Base-by-base conservation (phyloP, 306 rosid genomes). In the Albizia julibrissin region DNA sequence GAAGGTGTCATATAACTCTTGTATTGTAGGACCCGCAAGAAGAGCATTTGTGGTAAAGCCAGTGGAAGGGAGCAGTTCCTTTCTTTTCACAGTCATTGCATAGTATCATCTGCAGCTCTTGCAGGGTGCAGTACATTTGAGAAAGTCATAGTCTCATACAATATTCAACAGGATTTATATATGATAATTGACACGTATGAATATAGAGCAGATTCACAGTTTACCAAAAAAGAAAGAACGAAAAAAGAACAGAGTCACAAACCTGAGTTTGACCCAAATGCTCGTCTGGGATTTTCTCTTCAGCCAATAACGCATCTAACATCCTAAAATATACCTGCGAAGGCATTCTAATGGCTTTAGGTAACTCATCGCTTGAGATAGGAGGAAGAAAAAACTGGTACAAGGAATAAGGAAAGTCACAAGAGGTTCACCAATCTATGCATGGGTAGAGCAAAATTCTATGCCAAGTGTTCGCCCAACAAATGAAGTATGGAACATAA, bases 81-180 rank as follows among this genome's bases (percentile, higher is more conserved):
- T 86, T 91, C 92, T 93, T 93, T 95, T 86, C 97, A 81, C 99
- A 95, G 80, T 91, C 99, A 80, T 91, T 89, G 75, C 99, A 95
- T 58, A 95, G 78, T 85, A 95, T 89, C 65, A 49, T 94, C 99
- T 95, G 94, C 91, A 88, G 77, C 47, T 69, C 31, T 67, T 84
- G 44, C 66, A 68, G 71, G 73, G 83, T 84, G 42, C 43, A 31
- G 61, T 16, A 21, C 70, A 64, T 82, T 59, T 46, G 49, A 72
- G 78, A 44, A 67, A 71, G 42, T 58, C 34, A 67, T 5, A 22
- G 31, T 58, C 65, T n/a, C 65, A 58, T 58, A 52, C 39, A 72
- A 80, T 26, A 72, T 42, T 12, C 8, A 71, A 78, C 10, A 71
- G 75, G 66, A 31, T 58, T 65, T 42, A 27, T 44, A 59, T 67